Evolutionary conservation across 169 alveolate species (phyloP), one percentile per base, ranked within the genome.

Genomic region (Plasmodium chabaudi): DNA sequence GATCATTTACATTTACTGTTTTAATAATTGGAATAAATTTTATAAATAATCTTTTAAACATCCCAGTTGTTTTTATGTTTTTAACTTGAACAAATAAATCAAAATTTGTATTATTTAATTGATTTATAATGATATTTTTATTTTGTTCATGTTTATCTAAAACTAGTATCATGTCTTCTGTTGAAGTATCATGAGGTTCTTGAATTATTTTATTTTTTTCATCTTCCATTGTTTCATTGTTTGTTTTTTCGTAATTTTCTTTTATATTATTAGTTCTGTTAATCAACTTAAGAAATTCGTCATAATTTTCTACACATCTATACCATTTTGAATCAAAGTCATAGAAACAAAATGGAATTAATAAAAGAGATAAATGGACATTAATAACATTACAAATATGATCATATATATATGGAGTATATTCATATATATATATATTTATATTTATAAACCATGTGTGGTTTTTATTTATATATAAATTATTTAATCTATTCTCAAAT

Each of bases 371-470:
- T 21, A 86, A 42, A 39, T 86, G 91, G 4, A 86, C 91, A 86
- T 86, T 86, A 9, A 86, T 69, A 12, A 86, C 87, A 86, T 86
- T 86, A 51, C 86, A 69, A 10, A 86, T 70, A 46, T 86, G 91
- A 53, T 86, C 91, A 70, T 86, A 86, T 69, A 86, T 86, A 86
- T 69, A 86, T 57, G 91, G 91, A 6, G 91, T 86, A 34, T 86
- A 86, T 55, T 70, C 87, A 70, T 86, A 86, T 44, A 86, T 60
- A 64, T 70, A 86, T 19, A 86, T 86, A 86, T 86, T 86, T 57
- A 86, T 86, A 68, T 69, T 69, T n/a, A 86, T 49, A 56, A 44
- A 53, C 91, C 91, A 86, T 7, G 39, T 64, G 25, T 86, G 68
- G n/a, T 57, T 86, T 63, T 86, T 86, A 69, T 70, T 21, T 57